These are phyloP conservation scores for Trichoderma erinaceum DNA, from an alignment of 495 filamentous ascomycete genomes.

Conservation along the genomic window DNA sequence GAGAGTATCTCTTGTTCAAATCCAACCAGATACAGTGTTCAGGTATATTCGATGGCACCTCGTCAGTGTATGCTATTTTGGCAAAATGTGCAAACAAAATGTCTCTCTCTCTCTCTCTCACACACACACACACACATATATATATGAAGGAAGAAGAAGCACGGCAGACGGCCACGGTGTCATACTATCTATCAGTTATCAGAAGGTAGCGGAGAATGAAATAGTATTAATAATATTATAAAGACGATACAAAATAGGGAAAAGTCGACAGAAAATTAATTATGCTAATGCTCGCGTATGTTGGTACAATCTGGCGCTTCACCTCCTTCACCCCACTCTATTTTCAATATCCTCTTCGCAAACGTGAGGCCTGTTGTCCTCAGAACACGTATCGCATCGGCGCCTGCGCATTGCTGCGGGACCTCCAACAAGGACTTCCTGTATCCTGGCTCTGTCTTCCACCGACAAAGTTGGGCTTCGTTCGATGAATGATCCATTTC, in stretches of 20 bases:
- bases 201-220: no score
- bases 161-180: no score
- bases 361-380: not conserved
- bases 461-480: not conserved
- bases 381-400: not conserved
- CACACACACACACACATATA: no score
- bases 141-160: no score
- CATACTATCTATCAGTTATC: no score
- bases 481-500: not conserved
- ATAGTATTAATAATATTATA: not conserved
- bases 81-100: no score
- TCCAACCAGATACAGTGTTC: no score
- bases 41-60: no score
- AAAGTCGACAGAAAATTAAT: not conserved
- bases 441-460: constrained; percentile 1
- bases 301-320: not conserved
- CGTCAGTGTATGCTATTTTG: no score
- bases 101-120: no score
- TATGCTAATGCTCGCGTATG: not conserved
- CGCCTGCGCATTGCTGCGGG: not conserved
- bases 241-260: not conserved
- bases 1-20: not conserved
- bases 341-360: not conserved
- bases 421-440: not conserved
- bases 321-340: not conserved